Conservation (phyloP, 805 yeast genomes). For the Lachancea meyersii region DNA sequence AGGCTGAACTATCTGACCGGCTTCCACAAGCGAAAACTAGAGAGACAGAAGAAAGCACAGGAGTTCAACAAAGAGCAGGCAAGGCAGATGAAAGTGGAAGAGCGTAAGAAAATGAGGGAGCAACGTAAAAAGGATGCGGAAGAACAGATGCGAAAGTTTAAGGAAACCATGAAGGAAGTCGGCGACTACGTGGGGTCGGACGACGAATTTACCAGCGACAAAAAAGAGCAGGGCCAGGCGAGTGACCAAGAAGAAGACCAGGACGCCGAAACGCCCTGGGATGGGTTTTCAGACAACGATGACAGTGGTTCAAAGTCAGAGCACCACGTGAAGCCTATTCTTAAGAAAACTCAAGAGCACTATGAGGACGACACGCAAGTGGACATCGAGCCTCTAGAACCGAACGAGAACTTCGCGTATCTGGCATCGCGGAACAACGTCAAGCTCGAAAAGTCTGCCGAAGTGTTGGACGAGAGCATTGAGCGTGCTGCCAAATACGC, state of each 20-base stretch:
- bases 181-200: slow-evolving; percentile 23
- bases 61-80: slow-evolving; percentile 73
- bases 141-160: slow-evolving; percentile 41
- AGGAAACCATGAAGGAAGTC: slow-evolving; percentile 27
- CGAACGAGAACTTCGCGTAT: slow-evolving; percentile 48
- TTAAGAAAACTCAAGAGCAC: slow-evolving; percentile 26
- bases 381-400: slow-evolving; percentile 43
- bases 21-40: slow-evolving; percentile 87
- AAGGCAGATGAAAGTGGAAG: slow-evolving; percentile 64
- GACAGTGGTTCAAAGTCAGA: not conserved
- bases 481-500: slow-evolving; percentile 82
- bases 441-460: slow-evolving; percentile 58
- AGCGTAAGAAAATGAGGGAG: slow-evolving; percentile 54
- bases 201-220: slow-evolving; percentile 12
- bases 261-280: slow-evolving; percentile 34
- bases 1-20: slow-evolving; percentile 86
- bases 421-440: slow-evolving; percentile 65
- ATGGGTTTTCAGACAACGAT: slow-evolving; percentile 33
- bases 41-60: slow-evolving; percentile 81
- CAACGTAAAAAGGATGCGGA: slow-evolving; percentile 64
- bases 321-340: slow-evolving; percentile 27
- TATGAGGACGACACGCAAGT: slow-evolving; percentile 40
- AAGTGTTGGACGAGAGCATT: slow-evolving; percentile 67
- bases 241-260: slow-evolving; percentile 19
- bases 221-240: slow-evolving; percentile 17